phyloP scores from a whole-genome alignment of 768 basidiomycete genomes.

The Crassisporium funariophilum region DNA sequence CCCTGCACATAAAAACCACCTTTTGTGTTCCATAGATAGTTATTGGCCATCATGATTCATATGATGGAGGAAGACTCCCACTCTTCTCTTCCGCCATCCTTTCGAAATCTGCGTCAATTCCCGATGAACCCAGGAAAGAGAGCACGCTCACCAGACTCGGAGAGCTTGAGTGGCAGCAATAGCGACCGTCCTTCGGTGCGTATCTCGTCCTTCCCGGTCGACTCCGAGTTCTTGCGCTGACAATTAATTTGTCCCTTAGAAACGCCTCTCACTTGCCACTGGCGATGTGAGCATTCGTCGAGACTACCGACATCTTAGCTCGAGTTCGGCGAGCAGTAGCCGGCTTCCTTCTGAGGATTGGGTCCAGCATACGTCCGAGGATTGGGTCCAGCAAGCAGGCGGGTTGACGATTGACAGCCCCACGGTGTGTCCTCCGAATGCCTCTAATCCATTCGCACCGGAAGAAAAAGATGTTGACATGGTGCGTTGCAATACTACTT shows the following conservation, averaged over 20 bases:
- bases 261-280: slow-evolving; percentile 53
- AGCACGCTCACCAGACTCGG: slow-evolving; percentile 64
- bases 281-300: slow-evolving; percentile 14
- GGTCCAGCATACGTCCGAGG: slow-evolving; percentile 69
- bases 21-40: slow-evolving; percentile 8
- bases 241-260: slow-evolving; percentile 38
- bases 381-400: slow-evolving; percentile 75
- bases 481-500: slow-evolving; percentile 36
- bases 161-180: slow-evolving; percentile 33
- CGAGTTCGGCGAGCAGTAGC: slow-evolving; percentile 37
- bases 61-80: slow-evolving; percentile 59
- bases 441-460: slow-evolving; percentile 14
- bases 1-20: slow-evolving; percentile 7
- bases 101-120: slow-evolving; percentile 34
- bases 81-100: slow-evolving; percentile 35
- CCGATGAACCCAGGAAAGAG: slow-evolving; percentile 45
- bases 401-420: slow-evolving; percentile 68
- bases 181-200: slow-evolving; percentile 59
- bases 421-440: slow-evolving; percentile 25
- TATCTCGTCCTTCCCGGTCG: slow-evolving; percentile 6
- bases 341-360: slow-evolving; percentile 65
- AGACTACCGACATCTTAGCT: slow-evolving; percentile 15
- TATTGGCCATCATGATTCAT: slow-evolving; percentile 31
- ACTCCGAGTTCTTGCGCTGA: not conserved
- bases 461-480: slow-evolving; percentile 49